A percentile compares a stretch with the other conserved stretches of the same genome.
Evolutionary conservation across 805 yeast species (phyloP).

Genomic region (Scheffersomyces amazonensis): DNA sequence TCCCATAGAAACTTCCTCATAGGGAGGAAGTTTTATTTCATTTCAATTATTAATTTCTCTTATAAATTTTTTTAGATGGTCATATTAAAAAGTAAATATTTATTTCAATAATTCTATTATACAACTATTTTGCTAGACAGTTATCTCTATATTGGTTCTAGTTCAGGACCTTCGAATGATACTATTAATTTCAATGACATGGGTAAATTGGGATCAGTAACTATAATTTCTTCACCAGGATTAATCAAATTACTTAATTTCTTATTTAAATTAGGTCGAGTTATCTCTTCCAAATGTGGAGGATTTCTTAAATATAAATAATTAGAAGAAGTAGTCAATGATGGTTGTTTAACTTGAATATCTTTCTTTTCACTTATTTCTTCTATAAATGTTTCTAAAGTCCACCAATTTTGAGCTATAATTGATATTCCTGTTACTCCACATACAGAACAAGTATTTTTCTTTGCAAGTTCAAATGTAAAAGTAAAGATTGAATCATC

Average conservation of each 20-base stretch:
- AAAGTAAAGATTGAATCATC: constrained; percentile 74
- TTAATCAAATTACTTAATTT: constrained; percentile 34
- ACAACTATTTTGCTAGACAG: no score
- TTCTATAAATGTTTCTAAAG: constrained; percentile 43
- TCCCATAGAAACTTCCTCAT: background rate
- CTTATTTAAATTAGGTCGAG: constrained; percentile 41
- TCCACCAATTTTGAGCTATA: constrained; percentile 25
- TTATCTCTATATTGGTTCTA: constrained; percentile 13
- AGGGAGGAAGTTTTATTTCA: constrained; percentile 1
- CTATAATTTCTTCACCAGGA: constrained; percentile 47
- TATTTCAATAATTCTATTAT: no score
- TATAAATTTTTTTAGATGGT: no score
- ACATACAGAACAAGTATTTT: constrained; percentile 74
- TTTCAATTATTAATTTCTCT: no score
- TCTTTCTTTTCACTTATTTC: constrained; percentile 29
- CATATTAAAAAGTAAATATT: no score
- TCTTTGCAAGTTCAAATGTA: constrained; percentile 60
- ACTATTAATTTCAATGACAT: constrained; percentile 32
- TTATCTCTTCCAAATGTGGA: constrained; percentile 40
- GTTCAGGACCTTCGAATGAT: constrained; percentile 21
- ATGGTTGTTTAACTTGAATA: constrained; percentile 39
- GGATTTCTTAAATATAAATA: constrained; percentile 49
- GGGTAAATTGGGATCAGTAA: constrained; percentile 53
- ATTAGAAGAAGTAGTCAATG: constrained; percentile 38
- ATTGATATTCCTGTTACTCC: constrained; percentile 40